Percentiles rank a stretch among this genome's conserved stretches.
These are phyloP conservation scores for Hirschioporus abietinus DNA, from an alignment of 768 basidiomycete species.

Conservation along the genomic window DNA sequence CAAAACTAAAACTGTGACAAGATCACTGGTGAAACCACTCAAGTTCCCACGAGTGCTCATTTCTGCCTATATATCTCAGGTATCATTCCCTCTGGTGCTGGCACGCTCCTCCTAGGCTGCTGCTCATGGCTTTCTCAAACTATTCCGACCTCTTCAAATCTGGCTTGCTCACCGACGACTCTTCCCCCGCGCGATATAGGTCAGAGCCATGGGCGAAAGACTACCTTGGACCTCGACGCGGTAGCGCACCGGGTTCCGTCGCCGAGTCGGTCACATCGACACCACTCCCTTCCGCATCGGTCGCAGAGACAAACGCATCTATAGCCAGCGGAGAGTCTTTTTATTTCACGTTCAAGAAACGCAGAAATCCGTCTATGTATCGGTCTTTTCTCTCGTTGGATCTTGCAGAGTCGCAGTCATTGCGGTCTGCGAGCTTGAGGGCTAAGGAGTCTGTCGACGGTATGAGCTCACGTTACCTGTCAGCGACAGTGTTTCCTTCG, in stretches of 20 bases:
- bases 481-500: slow-evolving; percentile 12
- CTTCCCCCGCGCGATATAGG: slow-evolving; percentile 18
- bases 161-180: slow-evolving; percentile 42
- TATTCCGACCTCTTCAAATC: slow-evolving; percentile 66
- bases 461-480: slow-evolving; percentile 9
- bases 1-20: background rate
- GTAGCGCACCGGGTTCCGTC: slow-evolving; percentile 32
- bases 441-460: slow-evolving; percentile 26
- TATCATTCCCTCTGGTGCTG: background rate
- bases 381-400: slow-evolving; percentile 69
- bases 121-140: slow-evolving; percentile 4
- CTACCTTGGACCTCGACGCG: slow-evolving; percentile 21
- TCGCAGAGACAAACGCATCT: slow-evolving; percentile 9
- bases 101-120: background rate
- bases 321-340: slow-evolving; percentile 32
- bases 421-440: slow-evolving; percentile 33
- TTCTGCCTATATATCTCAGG: background rate
- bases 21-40: background rate
- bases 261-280: slow-evolving; percentile 14
- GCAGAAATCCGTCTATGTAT: slow-evolving; percentile 32
- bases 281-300: background rate
- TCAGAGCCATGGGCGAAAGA: slow-evolving; percentile 14
- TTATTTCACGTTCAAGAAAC: slow-evolving; percentile 42
- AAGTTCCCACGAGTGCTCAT: background rate
- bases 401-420: slow-evolving; percentile 48